These are phyloP conservation scores for Zymoseptoria ardabiliae DNA, from an alignment of 2,329 filamentous ascomycete species.

Conservation along the genomic window DNA sequence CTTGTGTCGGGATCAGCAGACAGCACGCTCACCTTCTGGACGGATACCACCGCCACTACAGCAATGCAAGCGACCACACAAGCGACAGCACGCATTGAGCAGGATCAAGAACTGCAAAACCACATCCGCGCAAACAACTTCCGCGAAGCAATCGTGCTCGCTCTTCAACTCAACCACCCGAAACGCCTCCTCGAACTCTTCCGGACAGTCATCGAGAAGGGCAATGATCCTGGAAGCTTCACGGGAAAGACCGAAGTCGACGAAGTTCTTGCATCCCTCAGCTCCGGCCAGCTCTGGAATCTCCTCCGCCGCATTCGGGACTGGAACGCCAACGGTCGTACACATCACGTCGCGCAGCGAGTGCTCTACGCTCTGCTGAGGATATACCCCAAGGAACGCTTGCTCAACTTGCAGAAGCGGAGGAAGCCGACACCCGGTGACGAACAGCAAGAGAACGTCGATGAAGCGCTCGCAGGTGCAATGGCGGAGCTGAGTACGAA, in stretches of 20 bases:
- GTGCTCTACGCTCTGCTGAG: constrained; percentile 73
- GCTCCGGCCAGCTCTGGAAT: constrained; percentile 76
- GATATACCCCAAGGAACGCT: constrained; percentile 69
- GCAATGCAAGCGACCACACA: constrained; percentile 66
- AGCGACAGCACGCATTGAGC: constrained; percentile 74
- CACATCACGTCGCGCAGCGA: constrained; percentile 74
- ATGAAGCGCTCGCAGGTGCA: constrained; percentile 23
- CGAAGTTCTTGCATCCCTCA: constrained; percentile 69
- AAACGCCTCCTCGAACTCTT: constrained; percentile 79
- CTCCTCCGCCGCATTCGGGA: constrained; percentile 78
- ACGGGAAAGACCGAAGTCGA: constrained; percentile 65
- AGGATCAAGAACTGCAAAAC: constrained; percentile 90
- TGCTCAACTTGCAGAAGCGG: constrained; percentile 46
- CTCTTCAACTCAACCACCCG: constrained; percentile 89
- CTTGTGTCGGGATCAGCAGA: constrained; percentile 89
- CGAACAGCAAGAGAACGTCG: constrained; percentile 16
- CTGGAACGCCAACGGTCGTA: constrained; percentile 95
- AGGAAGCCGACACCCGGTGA: constrained; percentile 17
- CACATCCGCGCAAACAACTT: constrained; percentile 83
- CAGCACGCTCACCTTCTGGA: constrained; percentile 91
- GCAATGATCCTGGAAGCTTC: constrained; percentile 56
- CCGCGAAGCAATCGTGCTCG: constrained; percentile 84
- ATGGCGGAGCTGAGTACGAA: constrained; percentile 28
- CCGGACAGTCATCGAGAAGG: constrained; percentile 64
- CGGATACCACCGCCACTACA: constrained; percentile 78